These are phyloP conservation scores for Xanthoconium purpureum DNA, from an alignment of 768 basidiomycete genomes.

Conservation along the genomic window DNA sequence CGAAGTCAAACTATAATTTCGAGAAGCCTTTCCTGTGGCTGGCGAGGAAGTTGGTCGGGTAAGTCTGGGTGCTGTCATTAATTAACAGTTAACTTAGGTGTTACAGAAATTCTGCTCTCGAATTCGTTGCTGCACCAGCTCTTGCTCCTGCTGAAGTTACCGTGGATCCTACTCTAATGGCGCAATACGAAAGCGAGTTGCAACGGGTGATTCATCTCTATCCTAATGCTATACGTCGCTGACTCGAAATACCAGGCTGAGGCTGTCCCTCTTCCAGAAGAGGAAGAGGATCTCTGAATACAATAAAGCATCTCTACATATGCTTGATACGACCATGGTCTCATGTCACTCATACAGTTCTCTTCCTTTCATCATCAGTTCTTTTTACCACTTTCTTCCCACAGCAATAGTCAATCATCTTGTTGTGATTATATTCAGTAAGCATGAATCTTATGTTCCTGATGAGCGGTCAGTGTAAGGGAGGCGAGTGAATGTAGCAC, in stretches of 20 bases:
- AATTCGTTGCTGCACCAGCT: slow-evolving; percentile 96
- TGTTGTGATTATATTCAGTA: slow-evolving; percentile 24
- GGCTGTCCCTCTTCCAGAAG: slow-evolving; percentile 92
- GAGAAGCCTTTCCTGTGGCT: slow-evolving; percentile 99
- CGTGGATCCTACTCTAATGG: slow-evolving; percentile 77
- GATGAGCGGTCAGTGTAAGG: background rate
- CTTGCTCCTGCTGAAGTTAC: slow-evolving; percentile 91
- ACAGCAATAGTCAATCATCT: slow-evolving; percentile 24
- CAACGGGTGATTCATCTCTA: slow-evolving; percentile 44
- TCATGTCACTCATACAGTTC: slow-evolving; percentile 19
- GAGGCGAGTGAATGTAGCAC: slow-evolving; percentile 1
- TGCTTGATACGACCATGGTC: slow-evolving; percentile 22
- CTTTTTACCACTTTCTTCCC: slow-evolving; percentile 20
- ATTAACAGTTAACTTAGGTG: background rate
- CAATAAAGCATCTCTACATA: slow-evolving; percentile 15
- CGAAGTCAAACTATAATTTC: slow-evolving; percentile 99
- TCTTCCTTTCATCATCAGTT: slow-evolving; percentile 18
- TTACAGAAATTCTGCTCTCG: slow-evolving; percentile 74
- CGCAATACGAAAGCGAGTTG: slow-evolving; percentile 77
- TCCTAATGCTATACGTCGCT: background rate
- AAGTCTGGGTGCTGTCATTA: slow-evolving; percentile 29
- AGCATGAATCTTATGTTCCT: slow-evolving; percentile 19
- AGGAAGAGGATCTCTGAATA: slow-evolving; percentile 81
- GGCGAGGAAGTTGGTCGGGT: slow-evolving; percentile 97
- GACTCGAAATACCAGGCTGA: slow-evolving; percentile 58